Percentiles rank a stretch among this genome's conserved stretches.
Evolutionary conservation across 345 rosid genomes (phyloP).

Genomic region (Brassica carinata): DNA sequence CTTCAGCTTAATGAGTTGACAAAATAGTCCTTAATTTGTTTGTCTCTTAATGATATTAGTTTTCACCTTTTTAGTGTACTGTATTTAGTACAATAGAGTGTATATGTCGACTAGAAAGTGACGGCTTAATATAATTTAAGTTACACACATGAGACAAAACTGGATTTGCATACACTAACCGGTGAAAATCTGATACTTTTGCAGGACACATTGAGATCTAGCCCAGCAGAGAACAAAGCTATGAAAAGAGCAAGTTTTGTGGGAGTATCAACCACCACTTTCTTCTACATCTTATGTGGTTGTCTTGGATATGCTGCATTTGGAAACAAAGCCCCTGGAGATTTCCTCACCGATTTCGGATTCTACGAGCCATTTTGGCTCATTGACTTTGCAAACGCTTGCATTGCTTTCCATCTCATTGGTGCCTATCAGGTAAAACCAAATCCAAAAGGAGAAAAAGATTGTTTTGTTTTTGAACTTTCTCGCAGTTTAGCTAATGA

Average conservation of each 20-base stretch:
- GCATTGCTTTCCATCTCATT: constrained; percentile 74
- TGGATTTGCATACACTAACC: constrained; percentile 6
- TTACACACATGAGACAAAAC: neutral
- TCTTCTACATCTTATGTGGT: constrained; percentile 79
- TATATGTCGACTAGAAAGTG: constrained; percentile 3
- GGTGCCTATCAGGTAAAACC: constrained; percentile 83
- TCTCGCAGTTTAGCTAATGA: neutral
- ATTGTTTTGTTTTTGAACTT: neutral
- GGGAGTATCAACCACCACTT: constrained; percentile 70
- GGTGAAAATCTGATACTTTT: neutral
- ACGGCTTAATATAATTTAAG: neutral
- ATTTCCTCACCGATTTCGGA: constrained; percentile 93
- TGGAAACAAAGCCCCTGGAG: constrained; percentile 90
- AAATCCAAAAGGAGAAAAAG: neutral
- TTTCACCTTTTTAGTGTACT: constrained; percentile 10
- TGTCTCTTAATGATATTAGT: constrained; percentile 14
- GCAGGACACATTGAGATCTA: constrained; percentile 73
- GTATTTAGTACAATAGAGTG: neutral
- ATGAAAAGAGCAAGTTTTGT: constrained; percentile 67
- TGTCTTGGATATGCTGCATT: constrained; percentile 86
- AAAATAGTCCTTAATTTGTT: neutral
- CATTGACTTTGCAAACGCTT: constrained; percentile 77
- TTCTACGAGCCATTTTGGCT: constrained; percentile 92
- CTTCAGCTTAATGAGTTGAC: constrained; percentile 27
- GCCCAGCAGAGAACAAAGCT: constrained; percentile 67